Evolutionary conservation across 805 yeast species (phyloP).

Genomic region (Martiniozyma abietophila): DNA sequence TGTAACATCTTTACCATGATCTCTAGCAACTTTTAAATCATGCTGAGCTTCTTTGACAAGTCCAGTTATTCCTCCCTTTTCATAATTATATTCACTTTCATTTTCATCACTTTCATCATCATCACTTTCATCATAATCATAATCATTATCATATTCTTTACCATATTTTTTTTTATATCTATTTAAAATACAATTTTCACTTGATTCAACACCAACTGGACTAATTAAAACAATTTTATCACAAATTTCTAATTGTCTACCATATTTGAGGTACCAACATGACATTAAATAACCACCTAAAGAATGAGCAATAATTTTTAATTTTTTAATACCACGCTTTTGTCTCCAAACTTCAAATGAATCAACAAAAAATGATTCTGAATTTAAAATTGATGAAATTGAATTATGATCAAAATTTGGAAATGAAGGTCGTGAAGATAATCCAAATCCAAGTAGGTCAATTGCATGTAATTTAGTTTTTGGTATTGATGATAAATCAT

Average conservation of each 20-base stretch:
- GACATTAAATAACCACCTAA: constrained; percentile 65
- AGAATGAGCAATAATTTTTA: constrained; percentile 68
- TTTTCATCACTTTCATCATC: neutral
- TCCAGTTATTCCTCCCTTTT: too few relatives aligned
- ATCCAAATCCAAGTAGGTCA: constrained; percentile 47
- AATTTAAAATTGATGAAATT: constrained; percentile 9
- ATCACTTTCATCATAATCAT: neutral
- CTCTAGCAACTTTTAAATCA: constrained; percentile 15
- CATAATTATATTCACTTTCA: neutral
- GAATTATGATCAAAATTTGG: constrained; percentile 7
- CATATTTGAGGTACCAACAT: constrained; percentile 51
- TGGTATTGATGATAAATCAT: constrained; percentile 19
- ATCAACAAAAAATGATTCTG: constrained; percentile 46
- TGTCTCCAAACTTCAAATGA: constrained; percentile 61
- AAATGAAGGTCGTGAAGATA: constrained; percentile 38
- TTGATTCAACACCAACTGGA: constrained; percentile 78
- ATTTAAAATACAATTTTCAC: too few relatives aligned
- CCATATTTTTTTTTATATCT: too few relatives aligned
- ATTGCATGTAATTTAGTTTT: constrained; percentile 27
- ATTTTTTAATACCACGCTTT: constrained; percentile 36
- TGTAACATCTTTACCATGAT: constrained; percentile 25
- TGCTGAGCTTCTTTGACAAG: too few relatives aligned
- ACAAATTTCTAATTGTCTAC: constrained; percentile 42
- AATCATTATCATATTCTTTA: neutral
- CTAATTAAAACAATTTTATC: constrained; percentile 51